Conservation (phyloP, 2,329 filamentous ascomycete species). For the Pseudovirgaria hyperparasitica region DNA sequence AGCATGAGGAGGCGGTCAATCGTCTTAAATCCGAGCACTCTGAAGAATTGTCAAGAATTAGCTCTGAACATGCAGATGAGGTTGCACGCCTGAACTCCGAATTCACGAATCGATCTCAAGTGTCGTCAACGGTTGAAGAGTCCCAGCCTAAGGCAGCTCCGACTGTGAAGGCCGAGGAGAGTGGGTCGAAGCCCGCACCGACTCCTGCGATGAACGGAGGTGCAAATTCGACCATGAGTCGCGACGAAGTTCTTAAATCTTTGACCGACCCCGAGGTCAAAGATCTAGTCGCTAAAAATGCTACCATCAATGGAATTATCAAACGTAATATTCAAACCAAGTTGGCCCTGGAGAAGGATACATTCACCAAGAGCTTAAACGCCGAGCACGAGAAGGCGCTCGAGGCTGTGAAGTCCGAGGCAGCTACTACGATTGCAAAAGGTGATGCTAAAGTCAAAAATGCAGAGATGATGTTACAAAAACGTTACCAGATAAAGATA, state of each 20-base stretch:
- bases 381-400: conserved; percentile 16
- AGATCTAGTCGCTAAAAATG: conserved; percentile 37
- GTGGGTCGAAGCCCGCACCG: conserved; percentile 1
- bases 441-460: conserved; percentile 42
- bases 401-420: conserved; percentile 14
- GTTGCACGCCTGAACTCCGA: conserved; percentile 2
- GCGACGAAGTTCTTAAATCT: conserved; percentile 2
- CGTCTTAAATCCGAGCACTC: conserved; percentile 21
- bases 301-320: conserved; percentile 36
- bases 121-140: conserved; percentile 4
- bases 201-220: conserved; percentile 8
- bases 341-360: conserved; percentile 27
- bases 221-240: conserved; percentile 6
- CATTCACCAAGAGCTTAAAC: conserved; percentile 21
- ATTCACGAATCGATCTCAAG: conserved; percentile 3
- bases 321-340: conserved; percentile 44
- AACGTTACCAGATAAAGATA: conserved; percentile 60
- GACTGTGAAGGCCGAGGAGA: conserved; percentile 3
- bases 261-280: conserved; percentile 34
- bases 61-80: conserved; percentile 9
- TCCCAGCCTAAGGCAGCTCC: conserved; percentile 4
- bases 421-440: conserved; percentile 28
- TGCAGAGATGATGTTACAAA: conserved; percentile 56
- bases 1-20: conserved; percentile 17
- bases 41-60: conserved; percentile 23